These are phyloP conservation scores for Arbutus unedo DNA, from an alignment of 148 eudicot species.

Conservation along the genomic window DNA sequence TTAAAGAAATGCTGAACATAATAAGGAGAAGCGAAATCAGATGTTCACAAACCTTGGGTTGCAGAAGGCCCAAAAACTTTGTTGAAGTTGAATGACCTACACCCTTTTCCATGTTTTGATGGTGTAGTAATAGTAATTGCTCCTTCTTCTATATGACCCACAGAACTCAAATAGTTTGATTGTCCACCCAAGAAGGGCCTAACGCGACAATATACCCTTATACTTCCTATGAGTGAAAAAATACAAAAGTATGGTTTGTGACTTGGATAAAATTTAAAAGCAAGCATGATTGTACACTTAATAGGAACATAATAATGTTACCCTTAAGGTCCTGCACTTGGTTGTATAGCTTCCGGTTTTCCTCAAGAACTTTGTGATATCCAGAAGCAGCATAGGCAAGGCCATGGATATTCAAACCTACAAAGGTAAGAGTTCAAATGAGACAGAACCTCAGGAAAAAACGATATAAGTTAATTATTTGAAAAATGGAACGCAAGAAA, in stretches of 20 bases:
- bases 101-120: slow-evolving; percentile 79
- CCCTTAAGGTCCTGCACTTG: slow-evolving; percentile 99
- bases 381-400: slow-evolving; percentile 97
- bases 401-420: slow-evolving; percentile 76
- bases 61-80: slow-evolving; percentile 89
- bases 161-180: slow-evolving; percentile 43
- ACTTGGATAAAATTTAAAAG: slow-evolving; percentile 12
- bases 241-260: neutral
- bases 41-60: slow-evolving; percentile 65
- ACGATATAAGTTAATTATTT: neutral
- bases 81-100: slow-evolving; percentile 77
- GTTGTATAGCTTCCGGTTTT: slow-evolving; percentile 90
- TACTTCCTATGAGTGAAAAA: slow-evolving; percentile 55
- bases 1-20: slow-evolving; percentile 15
- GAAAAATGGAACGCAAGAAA: neutral
- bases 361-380: slow-evolving; percentile 92
- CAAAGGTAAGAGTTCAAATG: neutral
- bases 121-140: slow-evolving; percentile 61
- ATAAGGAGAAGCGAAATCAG: neutral
- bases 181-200: slow-evolving; percentile 81
- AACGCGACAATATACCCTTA: slow-evolving; percentile 94
- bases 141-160: slow-evolving; percentile 87
- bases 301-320: slow-evolving; percentile 23
- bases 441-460: neutral
- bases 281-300: neutral